Base-by-base conservation (phyloP, 1,284 basidiomycete species). In the Inonotus hispidus region DNA sequence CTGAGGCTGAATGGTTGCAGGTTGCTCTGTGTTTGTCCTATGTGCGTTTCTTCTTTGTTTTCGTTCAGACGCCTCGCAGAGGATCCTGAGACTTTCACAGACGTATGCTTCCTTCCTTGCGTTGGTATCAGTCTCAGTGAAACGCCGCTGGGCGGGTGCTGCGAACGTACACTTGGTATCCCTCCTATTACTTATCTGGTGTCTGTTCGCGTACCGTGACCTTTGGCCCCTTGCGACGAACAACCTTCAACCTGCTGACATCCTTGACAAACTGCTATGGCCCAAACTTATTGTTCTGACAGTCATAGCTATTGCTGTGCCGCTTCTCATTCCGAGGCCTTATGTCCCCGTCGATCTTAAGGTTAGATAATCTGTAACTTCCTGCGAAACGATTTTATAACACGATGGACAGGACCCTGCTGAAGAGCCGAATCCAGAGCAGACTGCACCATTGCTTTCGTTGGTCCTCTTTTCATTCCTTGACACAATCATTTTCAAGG, bases 161-260 rank as follows among this genome's bases (percentile, higher is more conserved):
- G 65, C 67, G 27, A 70, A 70, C 6, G 68, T 67, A 38, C 77
- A 78, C 54, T 62, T 72, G 29, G 74, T 71, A 52, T 19, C 73
- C 1, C 67, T 84, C 14, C 65, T 77, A 32, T 67, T 78, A 13
- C 62, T 69, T 8, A 67, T 77, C 27, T 72, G 75, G 59, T 56
- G 70, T 59, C 72, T 82, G 14, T 88, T 82, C 68, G 71, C 74
- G 8, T 86, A 85, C 69, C 79, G 87, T n/a, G 85, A 90, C 69
- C 60, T 89, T 21, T 83, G 79, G 71, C 87, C 88, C 8, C 69
- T 87, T 4, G 73, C 78, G 19, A 88, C 84, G 0, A 85, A 72
- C 62, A 70, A 68, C 1, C 59, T 62, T 41, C 35, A 53, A 1
- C 76, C 77, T 38, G 60, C 65, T 35, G 79, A 80, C 63, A 23